Base-by-base conservation (phyloP, 371 early-diverging fungal species). In the Phascolomyces articulosus region DNA sequence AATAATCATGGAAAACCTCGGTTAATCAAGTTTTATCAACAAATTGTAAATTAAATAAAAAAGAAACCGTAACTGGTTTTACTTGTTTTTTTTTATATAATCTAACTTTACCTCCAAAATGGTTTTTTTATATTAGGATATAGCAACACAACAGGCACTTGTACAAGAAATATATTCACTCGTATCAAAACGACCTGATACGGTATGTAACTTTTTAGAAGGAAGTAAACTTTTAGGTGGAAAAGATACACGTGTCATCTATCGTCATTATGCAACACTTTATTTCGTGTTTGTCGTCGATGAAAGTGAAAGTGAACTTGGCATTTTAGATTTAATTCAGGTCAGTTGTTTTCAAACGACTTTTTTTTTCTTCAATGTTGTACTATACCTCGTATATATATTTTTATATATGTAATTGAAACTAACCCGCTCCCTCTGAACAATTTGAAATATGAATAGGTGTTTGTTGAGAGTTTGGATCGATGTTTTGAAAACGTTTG, bases 271-370 rank as follows among this genome's bases (percentile, higher is more conserved):
- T 69, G 91, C 93, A 28, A 96, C 97, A 0, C 80, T 98, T n/a
- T 97, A 95, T 73, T 97, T 98, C 86, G 96, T 95, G 8, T 96
- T 98, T 83, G 95, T 98, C 0, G 96, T 95, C 0, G 98, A 97
- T 71, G 88, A 91, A 40, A 92, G 95, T 13, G 98, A 98, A 75
- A 93, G 94, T 64, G 97, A 96, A 67, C 87, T 98, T 20, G 98
- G 96, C 34, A 96, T 96, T 57, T 73, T 96, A 57, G 97, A 98
- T 68, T 75, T 97, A 53, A 98, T 96, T 64, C 97, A 96, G 72
- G 95, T 88, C 80, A 64, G 40, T 15, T 23, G 64, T 23, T 27
- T 4, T 26, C 15, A 24, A 2, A 15, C 40, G 8, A 9, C 7
- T 44, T n/a, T 44, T 18, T 38, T 13, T 38, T 13, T 38, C 38